Base-by-base conservation (phyloP, 176 grass and related monocot species). In the Avena atlantica region DNA sequence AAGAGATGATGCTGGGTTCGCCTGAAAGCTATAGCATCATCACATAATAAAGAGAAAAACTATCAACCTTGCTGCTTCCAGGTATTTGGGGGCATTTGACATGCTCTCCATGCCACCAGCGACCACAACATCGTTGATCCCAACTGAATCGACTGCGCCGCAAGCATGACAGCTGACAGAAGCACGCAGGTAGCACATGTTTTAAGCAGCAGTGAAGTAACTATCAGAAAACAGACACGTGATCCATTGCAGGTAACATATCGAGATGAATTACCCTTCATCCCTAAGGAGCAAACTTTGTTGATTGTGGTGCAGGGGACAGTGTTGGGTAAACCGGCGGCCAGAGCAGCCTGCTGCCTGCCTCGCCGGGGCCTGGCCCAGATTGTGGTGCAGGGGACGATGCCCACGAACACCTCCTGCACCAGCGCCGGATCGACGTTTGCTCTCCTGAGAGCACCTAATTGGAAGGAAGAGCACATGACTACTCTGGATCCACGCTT, bases 21-120 rank as follows among this genome's bases (percentile, higher is more conserved):
- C n/a, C 27, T 6, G 6, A 51, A 81, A 74, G 25, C 52, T 72
- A 60, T 29, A 48, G 6, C 16, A 63, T 19, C 27, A 29, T 29
- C 27, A 29, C 27, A 29, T 29, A 29, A 29, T 13, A 13, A 56
- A 12, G 49, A 67, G 60, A n/a, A 23, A 59, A n/a, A 13, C 15
- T 3, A 63, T 9, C 15, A 62, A 98, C 96, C 96, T 96, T 76
- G 93, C 88, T 79, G 89, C 79, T n/a, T 78, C 78, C 6, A 92
- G 61, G 70, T 98, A 98, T 92, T 98, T 98, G 20, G 96, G 96
- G 36, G 74, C 88, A 74, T 98, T 98, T 0, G 96, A 98, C 96
- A 98, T 98, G 88, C 92, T 98, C 78, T 98, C 96, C 96, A 98
- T 98, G 49, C 96, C 96, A 63, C 96, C 96, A 15, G 93, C 96